phyloP scores from a whole-genome alignment of 208 protist species.

The Strigomonas oncopelti region DNA sequence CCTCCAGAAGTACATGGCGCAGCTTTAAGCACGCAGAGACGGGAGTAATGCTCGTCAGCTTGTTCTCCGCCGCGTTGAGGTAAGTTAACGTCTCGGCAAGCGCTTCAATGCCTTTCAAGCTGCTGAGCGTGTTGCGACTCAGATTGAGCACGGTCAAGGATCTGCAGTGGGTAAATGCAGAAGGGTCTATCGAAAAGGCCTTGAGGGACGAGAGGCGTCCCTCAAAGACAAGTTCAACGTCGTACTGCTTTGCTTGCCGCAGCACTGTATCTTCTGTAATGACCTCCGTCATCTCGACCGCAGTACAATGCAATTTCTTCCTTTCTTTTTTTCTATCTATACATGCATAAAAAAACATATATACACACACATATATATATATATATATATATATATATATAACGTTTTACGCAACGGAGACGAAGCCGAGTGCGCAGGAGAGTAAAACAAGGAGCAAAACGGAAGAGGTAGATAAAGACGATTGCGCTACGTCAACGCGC shows the following conservation, averaged over 20 bases:
- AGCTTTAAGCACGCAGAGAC: conserved; percentile 33
- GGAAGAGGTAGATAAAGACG: too few species aligned
- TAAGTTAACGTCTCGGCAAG: conserved; percentile 43
- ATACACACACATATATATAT: background rate
- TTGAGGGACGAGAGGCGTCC: conserved; percentile 17
- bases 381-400: too few species aligned
- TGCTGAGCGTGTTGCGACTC: conserved; percentile 52
- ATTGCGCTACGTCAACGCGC: too few species aligned
- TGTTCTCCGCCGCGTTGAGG: conserved; percentile 74
- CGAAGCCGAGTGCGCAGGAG: too few species aligned
- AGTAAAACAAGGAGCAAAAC: too few species aligned
- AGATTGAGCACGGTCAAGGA: conserved; percentile 59
- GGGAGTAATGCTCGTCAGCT: conserved; percentile 30
- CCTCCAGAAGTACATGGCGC: conserved; percentile 44
- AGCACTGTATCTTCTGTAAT: conserved; percentile 47
- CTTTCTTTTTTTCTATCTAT: background rate
- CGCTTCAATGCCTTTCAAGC: conserved; percentile 43
- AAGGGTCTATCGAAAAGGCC: background rate
- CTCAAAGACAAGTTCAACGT: conserved; percentile 42
- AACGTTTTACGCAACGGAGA: too few species aligned
- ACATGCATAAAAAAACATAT: background rate
- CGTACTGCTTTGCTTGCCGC: conserved; percentile 58
- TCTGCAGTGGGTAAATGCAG: conserved; percentile 30
- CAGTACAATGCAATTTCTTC: too few species aligned
- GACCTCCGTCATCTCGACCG: background rate